Evolutionary conservation across 352 stramenopile genomes (phyloP), one percentile per base, ranked within the genome.

Genomic region (Pythium utonaiense): DNA sequence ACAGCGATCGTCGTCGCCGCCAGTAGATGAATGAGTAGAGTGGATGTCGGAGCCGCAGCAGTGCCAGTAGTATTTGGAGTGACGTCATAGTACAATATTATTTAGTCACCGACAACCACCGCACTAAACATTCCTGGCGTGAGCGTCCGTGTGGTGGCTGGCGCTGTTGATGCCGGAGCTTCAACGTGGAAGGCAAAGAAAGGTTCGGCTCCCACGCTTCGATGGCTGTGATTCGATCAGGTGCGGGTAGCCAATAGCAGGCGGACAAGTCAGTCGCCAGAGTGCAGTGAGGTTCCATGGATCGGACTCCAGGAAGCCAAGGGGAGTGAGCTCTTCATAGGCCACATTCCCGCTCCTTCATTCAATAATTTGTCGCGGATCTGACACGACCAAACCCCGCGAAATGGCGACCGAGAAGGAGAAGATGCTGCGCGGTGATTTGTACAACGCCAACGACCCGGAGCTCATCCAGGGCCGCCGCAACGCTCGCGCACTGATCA

Each of bases 381-480:
- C 28, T 9, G 9, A 42, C 4, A 42, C 36, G 4, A 19, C 36
- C 12, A 19, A 17, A 1, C 4, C n/a, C 17, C 2, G 45, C 49
- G 3, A 12, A 10, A 51, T 70, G 67, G 44, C 57, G 48, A 77
- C 58, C 27, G 80, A 88, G 57, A 80, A 73, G 56, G 45, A 74
- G 22, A 88, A 87, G 66, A 90, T 90, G 80, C 51, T 90, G 45
- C 64, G 64, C 12, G 76, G 76, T 7, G 76, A 90, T 45, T 70
- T 87, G 25, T 88, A 88, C 78, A 60, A 76, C 49, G 53, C 49
- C 25, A 45, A 65, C 24, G 77, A 79, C 53, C 42, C 54, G 19
- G 53, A 69, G 60, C 73, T 90, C 22, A 53, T 78, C 30, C 38
- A 58, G 10, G 77, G 80, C 13, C 80, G 77, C n/a, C 53, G 66